Evolutionary conservation across 495 filamentous ascomycete genomes (phyloP).

Genomic region (Xeromyces bisporus): DNA sequence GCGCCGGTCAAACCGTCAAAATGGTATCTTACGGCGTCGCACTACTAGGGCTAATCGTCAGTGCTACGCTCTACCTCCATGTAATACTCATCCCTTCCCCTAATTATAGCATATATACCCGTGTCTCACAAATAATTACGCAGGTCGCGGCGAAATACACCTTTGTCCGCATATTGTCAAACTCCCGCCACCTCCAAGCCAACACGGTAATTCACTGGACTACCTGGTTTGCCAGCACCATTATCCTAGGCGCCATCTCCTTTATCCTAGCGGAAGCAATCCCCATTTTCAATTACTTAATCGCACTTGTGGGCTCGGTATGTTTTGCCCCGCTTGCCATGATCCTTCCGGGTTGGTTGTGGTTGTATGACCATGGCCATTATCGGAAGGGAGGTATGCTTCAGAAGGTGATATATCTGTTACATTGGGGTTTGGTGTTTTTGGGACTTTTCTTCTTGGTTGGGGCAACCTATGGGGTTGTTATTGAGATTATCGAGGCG

Average conservation of each 20-base stretch:
- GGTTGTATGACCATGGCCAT: constrained; percentile 24
- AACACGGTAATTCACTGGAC: constrained; percentile 29
- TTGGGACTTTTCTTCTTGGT: constrained; percentile 10
- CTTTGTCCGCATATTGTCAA: constrained; percentile 40
- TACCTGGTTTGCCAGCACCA: constrained; percentile 40
- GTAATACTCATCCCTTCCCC: too few relatives aligned
- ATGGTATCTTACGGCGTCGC: constrained; percentile 60
- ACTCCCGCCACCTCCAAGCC: constrained; percentile 38
- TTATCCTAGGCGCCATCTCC: constrained; percentile 37
- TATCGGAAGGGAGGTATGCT: constrained; percentile 6
- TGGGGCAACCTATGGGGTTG: constrained; percentile 9
- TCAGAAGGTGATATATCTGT: constrained; percentile 4
- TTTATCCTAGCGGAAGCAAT: constrained; percentile 54
- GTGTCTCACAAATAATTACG: too few relatives aligned
- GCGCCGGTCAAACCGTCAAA: constrained; percentile 41
- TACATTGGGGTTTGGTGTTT: constrained; percentile 6
- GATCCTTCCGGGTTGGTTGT: constrained; percentile 27
- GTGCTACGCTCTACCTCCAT: constrained; percentile 31
- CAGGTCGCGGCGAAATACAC: constrained; percentile 44
- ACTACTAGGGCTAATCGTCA: constrained; percentile 39
- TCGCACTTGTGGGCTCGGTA: constrained; percentile 27
- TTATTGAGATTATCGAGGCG: constrained; percentile 6
- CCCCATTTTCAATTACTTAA: constrained; percentile 50
- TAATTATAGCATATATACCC: too few relatives aligned
- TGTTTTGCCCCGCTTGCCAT: constrained; percentile 26